Evolutionary conservation across 2,329 filamentous ascomycete species (phyloP).

Genomic region (Sclerotiophoma versabilis): DNA sequence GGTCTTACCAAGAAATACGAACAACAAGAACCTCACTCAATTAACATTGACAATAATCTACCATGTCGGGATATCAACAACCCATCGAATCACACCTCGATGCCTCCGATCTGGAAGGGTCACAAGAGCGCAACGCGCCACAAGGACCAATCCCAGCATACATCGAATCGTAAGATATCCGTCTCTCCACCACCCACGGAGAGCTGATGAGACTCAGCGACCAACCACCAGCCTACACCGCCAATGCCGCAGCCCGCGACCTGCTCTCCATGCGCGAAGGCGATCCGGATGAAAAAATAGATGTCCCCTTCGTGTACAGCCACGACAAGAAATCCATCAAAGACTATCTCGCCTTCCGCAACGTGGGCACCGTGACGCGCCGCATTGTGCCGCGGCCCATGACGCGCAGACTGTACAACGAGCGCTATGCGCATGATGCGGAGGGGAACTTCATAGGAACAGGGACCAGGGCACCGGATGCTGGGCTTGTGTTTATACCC

Average conservation of each 20-base stretch:
- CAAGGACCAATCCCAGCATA: slow-evolving; percentile 3
- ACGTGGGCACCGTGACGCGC: slow-evolving; percentile 23
- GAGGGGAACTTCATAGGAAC: slow-evolving; percentile 41
- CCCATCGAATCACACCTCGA: neutral
- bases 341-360: slow-evolving; percentile 17
- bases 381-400: slow-evolving; percentile 37
- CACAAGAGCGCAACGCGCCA: neutral
- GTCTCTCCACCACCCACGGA: neutral
- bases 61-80: neutral
- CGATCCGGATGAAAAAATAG: slow-evolving; percentile 10
- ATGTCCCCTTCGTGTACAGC: slow-evolving; percentile 22
- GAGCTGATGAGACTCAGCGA: neutral
- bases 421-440: slow-evolving; percentile 38
- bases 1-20: neutral
- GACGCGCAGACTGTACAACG: slow-evolving; percentile 35
- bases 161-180: neutral
- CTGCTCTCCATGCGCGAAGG: slow-evolving; percentile 8
- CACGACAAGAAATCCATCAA: slow-evolving; percentile 24
- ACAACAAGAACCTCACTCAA: too few species aligned
- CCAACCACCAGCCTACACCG: slow-evolving; percentile 10
- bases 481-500: slow-evolving; percentile 36
- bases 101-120: neutral
- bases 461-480: slow-evolving; percentile 27
- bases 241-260: slow-evolving; percentile 5
- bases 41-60: neutral